These are phyloP conservation scores for Lepidium sativum DNA, from an alignment of 345 rosid genomes.

Conservation along the genomic window DNA sequence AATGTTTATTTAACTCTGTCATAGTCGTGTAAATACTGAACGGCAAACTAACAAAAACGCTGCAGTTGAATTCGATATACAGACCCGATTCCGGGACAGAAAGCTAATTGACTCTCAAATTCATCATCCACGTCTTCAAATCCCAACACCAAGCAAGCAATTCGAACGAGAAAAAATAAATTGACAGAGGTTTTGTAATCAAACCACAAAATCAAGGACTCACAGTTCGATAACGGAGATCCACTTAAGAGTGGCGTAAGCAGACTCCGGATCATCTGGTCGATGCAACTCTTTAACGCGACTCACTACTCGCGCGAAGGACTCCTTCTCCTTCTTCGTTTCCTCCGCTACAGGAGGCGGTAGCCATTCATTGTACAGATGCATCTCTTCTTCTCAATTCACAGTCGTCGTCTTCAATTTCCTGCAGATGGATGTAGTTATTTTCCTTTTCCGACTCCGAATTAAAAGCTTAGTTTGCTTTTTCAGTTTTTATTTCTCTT, in stretches of 20 bases:
- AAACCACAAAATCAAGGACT: constrained; percentile 19
- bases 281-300: constrained; percentile 53
- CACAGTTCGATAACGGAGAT: constrained; percentile 88
- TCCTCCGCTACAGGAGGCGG: constrained; percentile 92
- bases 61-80: background rate
- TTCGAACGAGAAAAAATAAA: background rate
- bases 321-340: constrained; percentile 66
- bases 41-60: background rate
- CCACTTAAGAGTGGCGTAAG: constrained; percentile 84
- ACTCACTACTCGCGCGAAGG: constrained; percentile 61
- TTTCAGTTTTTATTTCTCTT: constrained; percentile 1
- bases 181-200: background rate
- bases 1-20: background rate
- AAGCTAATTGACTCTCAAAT: background rate
- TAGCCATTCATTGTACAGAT: constrained; percentile 91
- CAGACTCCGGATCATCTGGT: constrained; percentile 85
- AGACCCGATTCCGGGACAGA: background rate
- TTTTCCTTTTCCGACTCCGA: background rate
- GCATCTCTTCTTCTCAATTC: constrained; percentile 43
- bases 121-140: background rate
- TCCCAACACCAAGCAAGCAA: background rate
- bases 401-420: constrained; percentile 7
- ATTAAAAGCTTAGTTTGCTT: constrained; percentile 20
- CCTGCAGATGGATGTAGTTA: background rate
- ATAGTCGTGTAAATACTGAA: background rate